A percentile compares a stretch with the other conserved stretches of the same genome.
Evolutionary conservation across 1,284 basidiomycete genomes (phyloP).

Genomic region (Leucoagaricus sp.): DNA sequence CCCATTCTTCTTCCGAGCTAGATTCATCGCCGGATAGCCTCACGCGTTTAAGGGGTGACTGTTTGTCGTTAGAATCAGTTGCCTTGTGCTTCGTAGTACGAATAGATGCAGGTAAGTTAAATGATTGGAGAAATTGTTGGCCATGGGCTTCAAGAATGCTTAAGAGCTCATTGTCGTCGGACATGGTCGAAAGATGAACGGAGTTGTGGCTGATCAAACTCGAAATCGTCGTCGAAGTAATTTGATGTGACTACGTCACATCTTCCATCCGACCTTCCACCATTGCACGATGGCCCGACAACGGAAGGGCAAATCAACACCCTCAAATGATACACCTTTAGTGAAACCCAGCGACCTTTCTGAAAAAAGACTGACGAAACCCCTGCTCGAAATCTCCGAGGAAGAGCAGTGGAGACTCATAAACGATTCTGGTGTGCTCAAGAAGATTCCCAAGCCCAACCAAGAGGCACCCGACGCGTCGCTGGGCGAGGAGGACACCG

Average conservation of each 20-base stretch:
- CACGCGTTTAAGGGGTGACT: conserved; percentile 14
- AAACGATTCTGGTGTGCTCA: conserved; percentile 64
- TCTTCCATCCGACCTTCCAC: not conserved
- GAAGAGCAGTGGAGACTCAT: conserved; percentile 79
- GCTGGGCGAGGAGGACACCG: conserved; percentile 27
- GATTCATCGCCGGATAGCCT: conserved; percentile 11
- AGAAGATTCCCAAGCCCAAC: conserved; percentile 29
- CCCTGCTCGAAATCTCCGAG: conserved; percentile 57
- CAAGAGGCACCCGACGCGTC: conserved; percentile 4
- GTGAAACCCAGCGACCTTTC: not conserved
- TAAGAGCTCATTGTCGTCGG: conserved; percentile 45
- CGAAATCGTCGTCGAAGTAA: not conserved
- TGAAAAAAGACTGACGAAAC: conserved; percentile 17
- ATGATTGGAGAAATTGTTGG: conserved; percentile 17
- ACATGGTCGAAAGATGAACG: not conserved
- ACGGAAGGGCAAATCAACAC: conserved; percentile 12
- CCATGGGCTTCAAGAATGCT: conserved; percentile 61
- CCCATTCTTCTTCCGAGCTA: conserved; percentile 37
- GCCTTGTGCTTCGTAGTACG: conserved; percentile 18
- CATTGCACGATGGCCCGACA: conserved; percentile 3
- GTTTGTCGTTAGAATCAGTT: not conserved
- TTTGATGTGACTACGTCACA: conserved; percentile 11
- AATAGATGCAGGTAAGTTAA: conserved; percentile 8
- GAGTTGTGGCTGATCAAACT: not conserved
- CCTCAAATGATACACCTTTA: conserved; percentile 1